phyloP scores from a whole-genome alignment of 345 rosid species.

The Abelmoschus esculentus region DNA sequence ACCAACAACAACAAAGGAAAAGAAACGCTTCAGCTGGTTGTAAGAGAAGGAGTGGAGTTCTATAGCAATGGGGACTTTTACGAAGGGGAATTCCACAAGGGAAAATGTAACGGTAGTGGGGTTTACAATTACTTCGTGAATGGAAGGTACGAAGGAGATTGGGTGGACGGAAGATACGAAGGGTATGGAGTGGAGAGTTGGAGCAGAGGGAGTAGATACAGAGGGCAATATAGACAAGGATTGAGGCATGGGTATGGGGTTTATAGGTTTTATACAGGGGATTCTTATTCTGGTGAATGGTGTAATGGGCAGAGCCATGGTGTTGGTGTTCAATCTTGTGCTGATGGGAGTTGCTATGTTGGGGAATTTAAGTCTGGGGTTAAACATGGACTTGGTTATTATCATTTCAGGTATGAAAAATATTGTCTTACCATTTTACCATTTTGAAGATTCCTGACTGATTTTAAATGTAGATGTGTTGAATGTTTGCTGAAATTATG shows the following conservation, averaged over 20 bases:
- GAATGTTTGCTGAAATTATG: not conserved
- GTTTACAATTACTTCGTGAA: conserved; percentile 67
- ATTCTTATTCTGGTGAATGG: conserved; percentile 91
- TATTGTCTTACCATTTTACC: not conserved
- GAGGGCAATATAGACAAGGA: conserved; percentile 80
- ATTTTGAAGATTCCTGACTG: not conserved
- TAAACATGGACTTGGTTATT: conserved; percentile 87
- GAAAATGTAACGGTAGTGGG: conserved; percentile 81
- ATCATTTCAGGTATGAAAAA: conserved; percentile 71
- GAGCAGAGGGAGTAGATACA: conserved; percentile 87
- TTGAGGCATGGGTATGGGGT: conserved; percentile 74
- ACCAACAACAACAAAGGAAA: conserved; percentile 6
- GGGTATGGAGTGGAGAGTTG: conserved; percentile 91
- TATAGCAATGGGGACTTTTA: conserved; percentile 85
- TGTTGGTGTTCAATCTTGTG: conserved; percentile 73
- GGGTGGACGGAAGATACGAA: conserved; percentile 86
- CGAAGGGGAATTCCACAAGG: conserved; percentile 86
- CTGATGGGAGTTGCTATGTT: conserved; percentile 73
- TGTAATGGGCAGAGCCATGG: conserved; percentile 95
- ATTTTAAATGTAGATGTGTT: not conserved
- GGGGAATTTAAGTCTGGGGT: conserved; percentile 84
- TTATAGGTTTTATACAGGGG: conserved; percentile 81
- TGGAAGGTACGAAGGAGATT: conserved; percentile 91
- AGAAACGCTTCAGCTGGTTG: conserved; percentile 15
- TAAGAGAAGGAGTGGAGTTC: conserved; percentile 70